Percentiles rank a stretch among this genome's conserved stretches.
These are phyloP conservation scores for Aspergillus sp. DNA, from an alignment of 2,329 filamentous ascomycete species.

Conservation along the genomic window DNA sequence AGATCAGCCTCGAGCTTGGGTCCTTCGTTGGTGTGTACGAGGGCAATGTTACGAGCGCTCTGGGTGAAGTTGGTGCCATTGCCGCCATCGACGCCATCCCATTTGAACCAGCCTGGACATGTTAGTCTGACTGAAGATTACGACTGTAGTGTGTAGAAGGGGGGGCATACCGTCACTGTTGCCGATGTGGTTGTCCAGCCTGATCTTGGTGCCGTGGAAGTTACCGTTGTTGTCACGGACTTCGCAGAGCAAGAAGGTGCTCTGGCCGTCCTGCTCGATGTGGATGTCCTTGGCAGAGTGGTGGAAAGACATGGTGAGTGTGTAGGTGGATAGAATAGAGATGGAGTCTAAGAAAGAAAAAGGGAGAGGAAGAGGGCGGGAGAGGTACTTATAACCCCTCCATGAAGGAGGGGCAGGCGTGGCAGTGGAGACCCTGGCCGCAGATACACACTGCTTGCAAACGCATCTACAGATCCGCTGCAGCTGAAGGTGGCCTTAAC, in stretches of 20 bases:
- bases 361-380: too few species aligned
- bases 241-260: conserved; percentile 7
- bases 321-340: too few species aligned
- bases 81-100: conserved; percentile 13
- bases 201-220: conserved; percentile 4
- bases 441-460: too few species aligned
- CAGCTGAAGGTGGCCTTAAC: too few species aligned
- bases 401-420: too few species aligned
- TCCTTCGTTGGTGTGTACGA: conserved; percentile 9
- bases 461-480: too few species aligned
- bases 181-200: conserved; percentile 13
- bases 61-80: conserved; percentile 16
- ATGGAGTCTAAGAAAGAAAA: too few species aligned
- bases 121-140: not conserved
- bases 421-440: too few species aligned
- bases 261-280: conserved; percentile 5
- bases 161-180: conserved; percentile 10
- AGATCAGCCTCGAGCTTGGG: conserved; percentile 15
- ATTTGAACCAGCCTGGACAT: conserved; percentile 15
- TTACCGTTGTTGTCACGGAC: conserved; percentile 6
- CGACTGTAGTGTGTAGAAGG: not conserved
- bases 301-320: conserved; percentile 11
- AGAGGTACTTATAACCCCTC: too few species aligned
- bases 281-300: conserved; percentile 6
- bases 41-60: conserved; percentile 8